These are phyloP conservation scores for Gnetum montanum DNA, from an alignment of 75 land plant genomes.

Conservation along the genomic window DNA sequence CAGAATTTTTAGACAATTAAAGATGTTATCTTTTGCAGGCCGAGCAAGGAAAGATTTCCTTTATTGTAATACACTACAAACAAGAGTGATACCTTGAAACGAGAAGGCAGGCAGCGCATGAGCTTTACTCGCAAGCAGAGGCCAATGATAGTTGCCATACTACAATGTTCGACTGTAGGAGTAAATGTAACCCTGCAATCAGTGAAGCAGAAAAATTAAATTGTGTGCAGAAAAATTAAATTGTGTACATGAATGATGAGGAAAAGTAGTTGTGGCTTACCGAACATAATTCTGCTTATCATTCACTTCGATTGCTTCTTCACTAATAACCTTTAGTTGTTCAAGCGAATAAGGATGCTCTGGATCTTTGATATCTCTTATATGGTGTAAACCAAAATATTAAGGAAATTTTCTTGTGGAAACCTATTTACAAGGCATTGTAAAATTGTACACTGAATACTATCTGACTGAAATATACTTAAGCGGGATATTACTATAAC, in stretches of 20 bases:
- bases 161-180: constrained; percentile 95
- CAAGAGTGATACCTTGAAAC: constrained; percentile 95
- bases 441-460: no score
- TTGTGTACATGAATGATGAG: no score
- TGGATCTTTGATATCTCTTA: constrained; percentile 96
- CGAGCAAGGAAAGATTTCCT: no score
- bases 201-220: no score
- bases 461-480: no score
- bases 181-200: constrained; percentile 80
- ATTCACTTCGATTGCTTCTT: constrained; percentile 79
- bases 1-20: no score
- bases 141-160: constrained; percentile 98
- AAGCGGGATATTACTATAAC: no score
- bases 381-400: constrained; percentile 53
- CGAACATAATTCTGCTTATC: constrained; percentile 54
- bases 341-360: constrained; percentile 97
- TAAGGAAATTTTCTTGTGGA: no score
- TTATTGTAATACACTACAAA: no score
- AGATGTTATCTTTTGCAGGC: no score
- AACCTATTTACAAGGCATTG: no score
- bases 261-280: constrained; percentile 16
- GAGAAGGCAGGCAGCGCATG: constrained; percentile 81
- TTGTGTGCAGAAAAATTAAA: no score
- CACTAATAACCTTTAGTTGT: constrained; percentile 86
- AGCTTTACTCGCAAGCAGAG: constrained; percentile 88